Evolutionary conservation across 2,329 filamentous ascomycete species (phyloP), one percentile per base, ranked within the genome.

Genomic region (Xylaria sp.): DNA sequence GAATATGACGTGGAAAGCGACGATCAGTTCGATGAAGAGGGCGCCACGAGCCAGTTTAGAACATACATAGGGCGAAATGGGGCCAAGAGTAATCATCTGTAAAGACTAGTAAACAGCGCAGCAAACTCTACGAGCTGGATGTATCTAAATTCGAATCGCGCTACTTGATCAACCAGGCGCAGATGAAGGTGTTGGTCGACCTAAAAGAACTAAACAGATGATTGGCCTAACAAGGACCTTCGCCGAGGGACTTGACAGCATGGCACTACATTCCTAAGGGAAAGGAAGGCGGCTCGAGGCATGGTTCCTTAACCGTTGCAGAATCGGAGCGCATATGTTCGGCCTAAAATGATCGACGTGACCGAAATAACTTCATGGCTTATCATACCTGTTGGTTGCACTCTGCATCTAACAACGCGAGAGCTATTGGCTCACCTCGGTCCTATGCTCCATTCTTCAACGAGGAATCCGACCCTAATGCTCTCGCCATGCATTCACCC

Each of bases 1-100:
- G 86, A 88, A 72, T 87, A 83, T 63, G 84, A 84, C 63, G 77
- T 83, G 48, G 76, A 79, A 17, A 80, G 81, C 28, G 77, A 80
- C 46, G 60, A 65, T 40, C 46, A 68, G 11, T 64, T 26, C 23
- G 79, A 81, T 58, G 79, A 80, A 6, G 66, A 72, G 56, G 68
- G 66, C 26, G 63, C 59, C 20, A 70, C 49, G 36, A 63, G 70
- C 36, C 68, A 68, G 23, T 77, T 77, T 60, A 76, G 71, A 72
- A 80, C 79, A 46, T 76, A 83, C 67, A 76, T 80, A 57, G 81
- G 81, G 26, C 77, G 74, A 48, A 80, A 81, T 48, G 81, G 82
- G 33, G 79, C 42, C 65, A 76, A 51, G 71, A 77, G 61, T 71
- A 79, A 74, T 42, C 73, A 76, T 58, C 42, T 77, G 57, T 78